Evolutionary conservation across 2,329 filamentous ascomycete genomes (phyloP).

Genomic region (Thyridium curvatum): DNA sequence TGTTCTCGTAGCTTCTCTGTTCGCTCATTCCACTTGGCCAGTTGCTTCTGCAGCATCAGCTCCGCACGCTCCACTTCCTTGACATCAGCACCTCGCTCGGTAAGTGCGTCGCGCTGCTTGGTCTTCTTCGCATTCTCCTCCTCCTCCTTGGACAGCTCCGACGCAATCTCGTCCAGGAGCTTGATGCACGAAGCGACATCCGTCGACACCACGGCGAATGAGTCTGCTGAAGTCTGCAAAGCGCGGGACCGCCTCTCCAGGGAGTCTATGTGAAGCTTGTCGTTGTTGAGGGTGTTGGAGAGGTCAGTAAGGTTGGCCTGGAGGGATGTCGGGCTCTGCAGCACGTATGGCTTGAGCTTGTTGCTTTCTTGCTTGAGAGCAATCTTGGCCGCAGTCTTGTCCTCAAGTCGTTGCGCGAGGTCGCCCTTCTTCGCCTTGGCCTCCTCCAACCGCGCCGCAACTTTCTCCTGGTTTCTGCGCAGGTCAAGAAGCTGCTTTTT

Average conservation of each 20-base stretch:
- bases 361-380: conserved; percentile 75
- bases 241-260: conserved; percentile 84
- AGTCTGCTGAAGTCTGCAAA: conserved; percentile 85
- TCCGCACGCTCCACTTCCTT: conserved; percentile 88
- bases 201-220: conserved; percentile 74
- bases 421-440: conserved; percentile 74
- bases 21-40: conserved; percentile 78
- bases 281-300: conserved; percentile 67
- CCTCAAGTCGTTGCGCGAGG: conserved; percentile 65
- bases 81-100: conserved; percentile 82
- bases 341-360: conserved; percentile 86
- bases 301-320: conserved; percentile 79
- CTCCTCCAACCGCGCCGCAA: conserved; percentile 76
- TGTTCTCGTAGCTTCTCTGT: conserved; percentile 78
- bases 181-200: conserved; percentile 88
- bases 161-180: conserved; percentile 77
- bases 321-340: conserved; percentile 78
- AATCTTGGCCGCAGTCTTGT: conserved; percentile 64
- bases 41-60: conserved; percentile 72
- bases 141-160: conserved; percentile 85
- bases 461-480: conserved; percentile 72
- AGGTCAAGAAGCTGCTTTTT: conserved; percentile 78
- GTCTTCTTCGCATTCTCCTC: conserved; percentile 78
- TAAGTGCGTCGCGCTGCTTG: conserved; percentile 78
- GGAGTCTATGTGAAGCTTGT: conserved; percentile 80